These are phyloP conservation scores for Phascolomyces articulosus DNA, from an alignment of 371 early-diverging fungal species.

Conservation along the genomic window DNA sequence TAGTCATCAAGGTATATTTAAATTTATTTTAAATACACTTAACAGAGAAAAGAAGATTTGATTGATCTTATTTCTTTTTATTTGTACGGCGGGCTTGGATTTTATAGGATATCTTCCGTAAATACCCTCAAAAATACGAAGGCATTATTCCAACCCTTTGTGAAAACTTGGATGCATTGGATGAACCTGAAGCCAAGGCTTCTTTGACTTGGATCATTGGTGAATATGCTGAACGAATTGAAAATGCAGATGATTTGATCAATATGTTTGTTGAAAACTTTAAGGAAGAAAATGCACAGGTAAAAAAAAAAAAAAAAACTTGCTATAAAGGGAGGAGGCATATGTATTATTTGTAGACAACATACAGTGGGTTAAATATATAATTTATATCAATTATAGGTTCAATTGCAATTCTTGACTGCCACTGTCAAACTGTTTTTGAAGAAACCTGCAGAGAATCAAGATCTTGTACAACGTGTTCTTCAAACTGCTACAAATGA, in stretches of 20 bases:
- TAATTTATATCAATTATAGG: constrained; percentile 35
- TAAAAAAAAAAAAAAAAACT: constrained; percentile 11
- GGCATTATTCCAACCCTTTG: constrained; percentile 85
- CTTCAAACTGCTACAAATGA: constrained; percentile 89
- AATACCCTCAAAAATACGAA: constrained; percentile 95
- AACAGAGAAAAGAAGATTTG: background rate
- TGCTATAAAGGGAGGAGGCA: constrained; percentile 19
- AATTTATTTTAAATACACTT: background rate
- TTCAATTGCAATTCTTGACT: constrained; percentile 88
- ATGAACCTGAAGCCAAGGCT: constrained; percentile 95
- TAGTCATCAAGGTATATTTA: constrained; percentile 72
- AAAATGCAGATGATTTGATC: constrained; percentile 85
- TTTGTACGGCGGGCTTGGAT: too few relatives aligned
- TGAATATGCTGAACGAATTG: constrained; percentile 92
- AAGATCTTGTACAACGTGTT: constrained; percentile 85
- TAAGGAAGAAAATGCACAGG: constrained; percentile 70
- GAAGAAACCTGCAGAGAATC: constrained; percentile 85
- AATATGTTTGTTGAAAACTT: constrained; percentile 81
- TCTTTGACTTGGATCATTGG: constrained; percentile 98
- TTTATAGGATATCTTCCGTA: constrained; percentile 95
- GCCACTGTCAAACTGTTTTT: constrained; percentile 92
- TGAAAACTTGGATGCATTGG: constrained; percentile 86
- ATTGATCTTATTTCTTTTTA: background rate
- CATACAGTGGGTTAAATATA: too few relatives aligned
- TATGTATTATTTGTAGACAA: too few relatives aligned